Base-by-base conservation (phyloP, 2,329 filamentous ascomycete species). In the Bisporella sp. region DNA sequence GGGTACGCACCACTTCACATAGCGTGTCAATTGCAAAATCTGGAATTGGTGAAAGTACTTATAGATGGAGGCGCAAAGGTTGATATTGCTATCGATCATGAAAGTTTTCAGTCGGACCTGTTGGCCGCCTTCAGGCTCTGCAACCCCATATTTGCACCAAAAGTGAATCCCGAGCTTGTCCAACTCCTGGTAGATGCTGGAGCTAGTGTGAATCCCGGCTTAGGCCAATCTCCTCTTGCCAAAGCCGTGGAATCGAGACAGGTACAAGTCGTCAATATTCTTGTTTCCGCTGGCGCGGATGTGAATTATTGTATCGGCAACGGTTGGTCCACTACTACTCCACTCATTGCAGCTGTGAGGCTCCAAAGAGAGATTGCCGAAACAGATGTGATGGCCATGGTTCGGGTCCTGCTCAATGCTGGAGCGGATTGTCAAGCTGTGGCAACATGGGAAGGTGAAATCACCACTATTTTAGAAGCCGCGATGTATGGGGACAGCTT, bases 161-260 rank as follows among this genome's bases (percentile, higher is more conserved):
- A 45, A 8, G 31, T 45, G 11, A 41, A 45, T 31, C 13, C 41
- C 21, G 49, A 51, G 31, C 40, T 51, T 43, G 45, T 51, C 28
- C 39, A 39, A 47, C 33, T 51, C 33, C 39, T 51, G 31, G 45
- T 51, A 13, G 13, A 47, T 48, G 49, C 49, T 41, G 49, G 47
- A 6, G 47, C 47, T 29, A 41, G 29, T 37, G 40, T 49, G 40
- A 49, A 49, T 41, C 47, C 47, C 39, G 40, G 47, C 47, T 45
- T 31, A 4, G 40, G 47, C 6, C 3, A 45, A 49, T 49, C 47
- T 45, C 47, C 47, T 37, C 47, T 49, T 44, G 30, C 31, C 33
- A 44, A 44, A 21, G 47, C 47, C 31, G 21, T 31, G 8, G 33
- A 46, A 28, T 40, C 13, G 32, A 39, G 48, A 32, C 47, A 50